Percentiles rank a stretch among this genome's conserved stretches.
These are phyloP conservation scores for Backusella australiensis DNA, from an alignment of 192 early-diverging fungal species.

Conservation along the genomic window DNA sequence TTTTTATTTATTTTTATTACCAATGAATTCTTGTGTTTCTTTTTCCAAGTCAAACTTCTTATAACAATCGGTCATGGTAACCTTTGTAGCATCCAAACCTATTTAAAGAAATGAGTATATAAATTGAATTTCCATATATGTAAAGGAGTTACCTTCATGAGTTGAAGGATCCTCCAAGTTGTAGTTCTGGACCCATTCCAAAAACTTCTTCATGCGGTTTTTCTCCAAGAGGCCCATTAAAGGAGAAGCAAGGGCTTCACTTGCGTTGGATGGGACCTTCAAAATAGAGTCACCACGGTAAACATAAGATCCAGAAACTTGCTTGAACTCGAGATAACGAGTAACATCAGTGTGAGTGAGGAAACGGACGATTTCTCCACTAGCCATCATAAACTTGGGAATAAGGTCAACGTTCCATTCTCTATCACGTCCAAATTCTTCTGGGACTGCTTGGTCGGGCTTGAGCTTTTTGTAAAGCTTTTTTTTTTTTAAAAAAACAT, in stretches of 20 bases:
- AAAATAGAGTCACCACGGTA: conserved; percentile 86
- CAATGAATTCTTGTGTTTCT: conserved; percentile 94
- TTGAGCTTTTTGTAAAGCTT: conserved; percentile 77
- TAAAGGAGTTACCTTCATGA: conserved; percentile 51
- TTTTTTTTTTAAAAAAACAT: not conserved
- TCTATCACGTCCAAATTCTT: conserved; percentile 65
- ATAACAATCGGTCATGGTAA: conserved; percentile 84
- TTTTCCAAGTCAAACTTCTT: conserved; percentile 88
- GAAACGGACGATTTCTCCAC: conserved; percentile 95
- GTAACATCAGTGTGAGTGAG: conserved; percentile 98
- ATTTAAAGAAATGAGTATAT: not conserved
- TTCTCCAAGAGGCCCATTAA: conserved; percentile 97
- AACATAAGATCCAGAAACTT: conserved; percentile 91
- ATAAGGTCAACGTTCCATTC: conserved; percentile 99
- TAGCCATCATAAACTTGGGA: conserved; percentile 99
- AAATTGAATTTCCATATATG: not conserved
- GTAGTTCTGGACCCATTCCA: conserved; percentile 94
- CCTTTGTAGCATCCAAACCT: conserved; percentile 69
- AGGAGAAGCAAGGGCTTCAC: conserved; percentile 81
- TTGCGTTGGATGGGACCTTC: conserved; percentile 92
- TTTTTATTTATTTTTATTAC: not conserved
- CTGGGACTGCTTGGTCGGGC: conserved; percentile 45
- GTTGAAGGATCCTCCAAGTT: conserved; percentile 78
- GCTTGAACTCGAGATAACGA: conserved; percentile 96
- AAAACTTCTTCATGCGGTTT: conserved; percentile 88